A percentile compares a stretch with the other conserved stretches of the same genome.
These are phyloP conservation scores for Plectosphaerella plurivora DNA, from an alignment of 2,329 filamentous ascomycete species.

Conservation along the genomic window DNA sequence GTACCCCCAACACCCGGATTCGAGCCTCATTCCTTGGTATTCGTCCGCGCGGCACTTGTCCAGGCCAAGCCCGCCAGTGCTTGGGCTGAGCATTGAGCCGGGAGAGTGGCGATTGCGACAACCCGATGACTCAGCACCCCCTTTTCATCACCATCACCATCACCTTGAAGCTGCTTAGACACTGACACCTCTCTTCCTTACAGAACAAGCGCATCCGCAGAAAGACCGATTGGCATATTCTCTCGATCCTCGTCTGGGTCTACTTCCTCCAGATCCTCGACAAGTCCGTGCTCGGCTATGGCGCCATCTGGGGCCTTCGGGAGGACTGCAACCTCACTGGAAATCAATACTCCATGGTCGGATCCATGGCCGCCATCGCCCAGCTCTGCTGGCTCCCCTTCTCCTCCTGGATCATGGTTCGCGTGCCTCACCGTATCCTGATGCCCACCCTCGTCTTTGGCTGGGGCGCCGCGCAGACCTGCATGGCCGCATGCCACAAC, in stretches of 20 bases:
- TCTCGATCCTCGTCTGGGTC: slow-evolving; percentile 50
- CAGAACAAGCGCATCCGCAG: slow-evolving; percentile 51
- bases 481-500: slow-evolving; percentile 16
- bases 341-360: slow-evolving; percentile 52
- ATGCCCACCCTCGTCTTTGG: slow-evolving; percentile 45
- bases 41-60: too few species aligned
- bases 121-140: neutral
- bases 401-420: slow-evolving; percentile 55
- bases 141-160: neutral
- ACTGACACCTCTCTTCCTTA: neutral
- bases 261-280: slow-evolving; percentile 56
- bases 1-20: neutral
- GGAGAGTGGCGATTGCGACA: too few species aligned
- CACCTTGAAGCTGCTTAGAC: neutral
- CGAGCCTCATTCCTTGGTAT: too few species aligned
- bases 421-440: slow-evolving; percentile 53
- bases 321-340: slow-evolving; percentile 44
- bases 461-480: slow-evolving; percentile 37
- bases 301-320: slow-evolving; percentile 50
- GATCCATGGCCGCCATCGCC: slow-evolving; percentile 54
- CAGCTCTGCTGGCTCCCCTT: slow-evolving; percentile 59
- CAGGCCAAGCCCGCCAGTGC: too few species aligned
- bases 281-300: slow-evolving; percentile 53
- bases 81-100: too few species aligned
- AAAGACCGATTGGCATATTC: slow-evolving; percentile 58